Base-by-base conservation (phyloP, 495 filamentous ascomycete species). In the Friedmanniomyces endolithicus region DNA sequence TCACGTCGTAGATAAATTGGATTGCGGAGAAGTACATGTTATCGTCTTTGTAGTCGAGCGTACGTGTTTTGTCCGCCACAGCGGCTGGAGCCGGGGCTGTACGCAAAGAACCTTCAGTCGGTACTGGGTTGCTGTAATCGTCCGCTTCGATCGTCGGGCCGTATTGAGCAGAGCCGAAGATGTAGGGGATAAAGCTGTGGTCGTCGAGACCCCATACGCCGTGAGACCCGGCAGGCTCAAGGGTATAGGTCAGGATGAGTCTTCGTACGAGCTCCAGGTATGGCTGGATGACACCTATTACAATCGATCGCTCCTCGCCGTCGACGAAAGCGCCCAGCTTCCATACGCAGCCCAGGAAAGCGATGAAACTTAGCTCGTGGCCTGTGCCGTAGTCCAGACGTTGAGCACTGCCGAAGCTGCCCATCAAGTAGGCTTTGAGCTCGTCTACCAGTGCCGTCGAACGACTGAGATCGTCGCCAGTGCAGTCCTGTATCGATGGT, bases 21-120 rank as follows among this genome's bases (percentile, higher is more conserved):
- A 99, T 78, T n/a, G 92, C 94, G n/a, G 83, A 84, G 73, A 96
- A 99, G 68, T 99, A 99, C 74, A 99, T 78, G 67, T 96, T 95
- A 14, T 62, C 72, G 50, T 74, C 72, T 50, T 87, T 74, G 65
- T 89, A 80, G 40, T 75, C 70, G 41, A 86, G 75, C 27, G 95
- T 89, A 16, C 79, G 67, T 23, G 69, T 70, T 1, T 72, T 62
- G 59, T 88, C 89, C 11, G 78, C 74, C 4, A 96, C 78, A 53
- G 80, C 79, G 6, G 70, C 67, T 1, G 89, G 82, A 46, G 83
- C 76, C 1, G 90, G 88, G 1, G 88, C 80, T 53, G 78, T 73
- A 11, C 75, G 73, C 0, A 84, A 63, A 11, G 88, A 94, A 46
- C 89, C 90, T 72, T 92, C 86, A 29, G 37, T 72, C 0, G 87